Evolutionary conservation across 805 yeast species (phyloP).

Genomic region (Yamadazyma scolyti): DNA sequence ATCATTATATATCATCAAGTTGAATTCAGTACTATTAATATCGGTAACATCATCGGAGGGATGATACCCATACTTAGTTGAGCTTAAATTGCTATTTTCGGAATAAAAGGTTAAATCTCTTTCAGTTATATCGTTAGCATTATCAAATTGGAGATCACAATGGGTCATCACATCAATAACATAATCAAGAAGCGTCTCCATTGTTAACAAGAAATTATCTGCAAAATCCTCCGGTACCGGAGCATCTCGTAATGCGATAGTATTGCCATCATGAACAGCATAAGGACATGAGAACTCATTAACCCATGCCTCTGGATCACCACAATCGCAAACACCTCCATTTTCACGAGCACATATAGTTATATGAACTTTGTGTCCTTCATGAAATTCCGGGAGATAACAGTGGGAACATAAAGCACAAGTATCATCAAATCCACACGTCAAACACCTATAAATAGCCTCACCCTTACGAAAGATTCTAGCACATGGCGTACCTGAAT

Average conservation of each 20-base stretch:
- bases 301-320: slow-evolving; percentile 84
- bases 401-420: slow-evolving; percentile 82
- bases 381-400: slow-evolving; percentile 64
- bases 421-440: slow-evolving; percentile 77
- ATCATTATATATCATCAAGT: slow-evolving; percentile 69
- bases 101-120: slow-evolving; percentile 26
- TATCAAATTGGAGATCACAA: slow-evolving; percentile 38
- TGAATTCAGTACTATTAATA: slow-evolving; percentile 45
- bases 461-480: slow-evolving; percentile 72
- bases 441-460: slow-evolving; percentile 72
- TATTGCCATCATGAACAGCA: slow-evolving; percentile 10
- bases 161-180: slow-evolving; percentile 58
- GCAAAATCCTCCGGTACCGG: slow-evolving; percentile 44
- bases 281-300: slow-evolving; percentile 47
- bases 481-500: slow-evolving; percentile 70
- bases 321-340: slow-evolving; percentile 87
- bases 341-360: slow-evolving; percentile 62
- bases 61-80: slow-evolving; percentile 43
- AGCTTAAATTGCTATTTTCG: slow-evolving; percentile 29
- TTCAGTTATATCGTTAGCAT: slow-evolving; percentile 20
- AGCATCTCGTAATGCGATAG: slow-evolving; percentile 3
- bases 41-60: slow-evolving; percentile 18
- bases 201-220: slow-evolving; percentile 32
- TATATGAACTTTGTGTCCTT: slow-evolving; percentile 67
- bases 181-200: slow-evolving; percentile 53